Percentiles rank a stretch among this genome's conserved stretches.
Evolutionary conservation across 148 eudicot genomes (phyloP).

Genomic region (Euryodendron excelsum): DNA sequence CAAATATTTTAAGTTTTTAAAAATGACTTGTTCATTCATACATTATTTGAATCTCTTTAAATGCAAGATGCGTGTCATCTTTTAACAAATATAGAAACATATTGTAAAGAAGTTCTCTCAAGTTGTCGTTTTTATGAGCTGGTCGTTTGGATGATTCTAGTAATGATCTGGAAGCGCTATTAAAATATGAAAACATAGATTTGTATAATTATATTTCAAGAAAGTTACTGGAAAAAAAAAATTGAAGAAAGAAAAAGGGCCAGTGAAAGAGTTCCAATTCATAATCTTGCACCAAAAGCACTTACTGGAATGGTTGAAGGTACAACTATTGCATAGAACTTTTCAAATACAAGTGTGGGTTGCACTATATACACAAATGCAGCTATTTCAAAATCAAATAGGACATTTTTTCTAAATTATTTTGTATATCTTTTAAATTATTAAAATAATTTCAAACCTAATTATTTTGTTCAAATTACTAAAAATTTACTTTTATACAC

Average conservation of each 20-base stretch:
- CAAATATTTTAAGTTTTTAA: no score
- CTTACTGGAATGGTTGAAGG: constrained; percentile 63
- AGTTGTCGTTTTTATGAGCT: constrained; percentile 48
- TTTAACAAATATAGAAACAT: constrained; percentile 59
- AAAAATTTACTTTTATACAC: no score
- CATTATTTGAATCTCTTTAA: no score
- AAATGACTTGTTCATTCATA: no score
- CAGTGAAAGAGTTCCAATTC: constrained; percentile 47
- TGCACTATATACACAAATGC: background rate
- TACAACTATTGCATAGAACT: constrained; percentile 22
- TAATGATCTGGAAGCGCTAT: constrained; percentile 43
- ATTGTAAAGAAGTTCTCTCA: constrained; percentile 54
- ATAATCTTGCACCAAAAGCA: constrained; percentile 59
- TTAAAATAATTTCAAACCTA: no score
- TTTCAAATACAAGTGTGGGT: background rate
- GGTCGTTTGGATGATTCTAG: constrained; percentile 43
- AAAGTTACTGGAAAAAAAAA: constrained; percentile 44
- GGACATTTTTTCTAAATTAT: background rate
- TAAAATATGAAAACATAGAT: constrained; percentile 71
- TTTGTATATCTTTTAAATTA: no score
- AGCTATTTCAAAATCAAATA: background rate
- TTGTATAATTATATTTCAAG: constrained; percentile 52
- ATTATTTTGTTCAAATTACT: no score
- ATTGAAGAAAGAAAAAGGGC: constrained; percentile 45
- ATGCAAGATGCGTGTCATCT: constrained; percentile 81